phyloP scores from a whole-genome alignment of 2,329 filamentous ascomycete species.

The Neofusicoccum cordaticola region DNA sequence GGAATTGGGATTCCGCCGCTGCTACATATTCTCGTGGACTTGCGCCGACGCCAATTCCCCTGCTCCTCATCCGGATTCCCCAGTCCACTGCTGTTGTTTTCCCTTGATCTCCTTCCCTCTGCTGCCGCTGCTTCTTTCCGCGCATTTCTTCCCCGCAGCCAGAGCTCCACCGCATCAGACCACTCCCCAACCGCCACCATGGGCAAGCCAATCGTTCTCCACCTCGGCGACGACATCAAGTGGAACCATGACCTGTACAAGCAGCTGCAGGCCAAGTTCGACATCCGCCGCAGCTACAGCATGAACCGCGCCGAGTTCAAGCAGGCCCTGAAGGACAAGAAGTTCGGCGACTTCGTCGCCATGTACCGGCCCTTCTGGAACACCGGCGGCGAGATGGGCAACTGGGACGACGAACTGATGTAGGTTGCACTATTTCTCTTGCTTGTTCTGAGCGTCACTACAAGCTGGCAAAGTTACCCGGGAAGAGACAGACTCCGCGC shows the following conservation, averaged over 20 bases:
- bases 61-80: too few species aligned
- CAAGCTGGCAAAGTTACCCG: not conserved
- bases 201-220: constrained; percentile 39
- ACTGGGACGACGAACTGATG: constrained; percentile 60
- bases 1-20: constrained; percentile 10
- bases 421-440: not conserved
- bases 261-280: constrained; percentile 35
- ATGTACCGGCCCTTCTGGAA: constrained; percentile 60
- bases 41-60: not conserved
- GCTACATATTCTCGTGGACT: not conserved
- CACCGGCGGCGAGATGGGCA: constrained; percentile 62
- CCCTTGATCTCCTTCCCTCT: not conserved
- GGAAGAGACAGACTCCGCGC: not conserved
- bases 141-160: not conserved
- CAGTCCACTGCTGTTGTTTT: not conserved
- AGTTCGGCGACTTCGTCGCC: constrained; percentile 44
- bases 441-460: not conserved
- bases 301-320: constrained; percentile 38
- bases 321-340: constrained; percentile 34
- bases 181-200: not conserved
- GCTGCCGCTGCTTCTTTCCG: not conserved
- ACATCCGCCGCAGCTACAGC: constrained; percentile 31
- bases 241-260: constrained; percentile 46
- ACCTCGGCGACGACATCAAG: constrained; percentile 44
- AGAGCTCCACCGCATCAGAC: not conserved